phyloP scores from a whole-genome alignment of 352 stramenopile species.

The Globisporangium alternatum region DNA sequence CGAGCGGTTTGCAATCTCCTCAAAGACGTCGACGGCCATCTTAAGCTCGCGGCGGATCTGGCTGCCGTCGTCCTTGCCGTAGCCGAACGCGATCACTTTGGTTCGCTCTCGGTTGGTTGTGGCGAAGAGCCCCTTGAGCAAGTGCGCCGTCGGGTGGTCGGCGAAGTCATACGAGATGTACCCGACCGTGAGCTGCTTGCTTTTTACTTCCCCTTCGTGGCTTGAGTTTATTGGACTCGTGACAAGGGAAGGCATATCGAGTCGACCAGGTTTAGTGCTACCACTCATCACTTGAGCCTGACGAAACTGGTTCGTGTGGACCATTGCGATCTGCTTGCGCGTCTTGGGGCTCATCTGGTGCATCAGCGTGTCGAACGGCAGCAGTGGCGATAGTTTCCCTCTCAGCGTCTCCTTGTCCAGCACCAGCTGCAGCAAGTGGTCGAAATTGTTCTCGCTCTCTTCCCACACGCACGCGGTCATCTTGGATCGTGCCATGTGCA shows the following conservation, averaged over 20 bases:
- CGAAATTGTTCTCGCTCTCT: constrained; percentile 28
- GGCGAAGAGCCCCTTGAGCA: constrained; percentile 74
- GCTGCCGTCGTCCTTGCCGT: constrained; percentile 67
- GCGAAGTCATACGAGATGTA: constrained; percentile 83
- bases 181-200: constrained; percentile 43
- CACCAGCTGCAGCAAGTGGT: constrained; percentile 34
- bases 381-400: constrained; percentile 27
- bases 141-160: constrained; percentile 75
- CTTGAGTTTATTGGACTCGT: not conserved
- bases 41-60: constrained; percentile 30
- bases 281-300: not conserved
- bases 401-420: constrained; percentile 20
- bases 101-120: constrained; percentile 25
- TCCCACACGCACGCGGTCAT: constrained; percentile 53
- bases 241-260: not conserved
- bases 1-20: constrained; percentile 40
- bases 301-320: constrained; percentile 28
- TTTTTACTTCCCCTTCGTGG: not conserved
- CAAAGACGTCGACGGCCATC: constrained; percentile 45
- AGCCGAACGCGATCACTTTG: constrained; percentile 45
- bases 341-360: constrained; percentile 27
- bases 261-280: not conserved
- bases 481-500: constrained; percentile 39
- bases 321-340: constrained; percentile 40
- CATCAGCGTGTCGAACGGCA: constrained; percentile 77